Conservation (phyloP, 202 grass and related monocot genomes). For the Panicum hallii region DNA sequence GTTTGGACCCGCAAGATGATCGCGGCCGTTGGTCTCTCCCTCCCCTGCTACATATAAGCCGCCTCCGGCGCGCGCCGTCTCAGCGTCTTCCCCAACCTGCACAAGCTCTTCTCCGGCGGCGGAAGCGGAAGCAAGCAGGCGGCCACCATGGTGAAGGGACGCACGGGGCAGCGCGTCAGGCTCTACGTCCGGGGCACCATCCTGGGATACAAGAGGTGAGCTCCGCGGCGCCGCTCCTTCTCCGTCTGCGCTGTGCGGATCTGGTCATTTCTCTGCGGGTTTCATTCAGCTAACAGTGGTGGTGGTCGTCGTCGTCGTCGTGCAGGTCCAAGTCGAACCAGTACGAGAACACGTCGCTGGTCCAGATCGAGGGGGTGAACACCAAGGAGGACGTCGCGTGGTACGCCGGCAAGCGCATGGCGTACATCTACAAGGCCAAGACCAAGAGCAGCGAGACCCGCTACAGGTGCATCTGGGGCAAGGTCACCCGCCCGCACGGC, state of each 20-base stretch:
- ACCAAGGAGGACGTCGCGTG: slow-evolving; percentile 73
- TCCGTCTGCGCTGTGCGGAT: neutral
- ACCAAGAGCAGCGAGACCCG: slow-evolving; percentile 60
- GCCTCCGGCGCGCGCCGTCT: slow-evolving; percentile 19
- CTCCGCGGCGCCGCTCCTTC: neutral
- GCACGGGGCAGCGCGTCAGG: slow-evolving; percentile 67
- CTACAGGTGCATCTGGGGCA: slow-evolving; percentile 79
- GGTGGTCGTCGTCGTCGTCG: neutral
- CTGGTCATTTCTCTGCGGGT: slow-evolving; percentile 7
- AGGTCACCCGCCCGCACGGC: slow-evolving; percentile 69
- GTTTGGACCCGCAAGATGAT: neutral
- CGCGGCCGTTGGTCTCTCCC: neutral
- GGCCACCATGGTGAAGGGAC: slow-evolving; percentile 72
- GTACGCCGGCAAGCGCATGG: slow-evolving; percentile 73
- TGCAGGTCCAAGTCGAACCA: slow-evolving; percentile 71
- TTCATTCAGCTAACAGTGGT: neutral
- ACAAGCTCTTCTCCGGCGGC: slow-evolving; percentile 41
- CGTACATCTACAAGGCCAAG: slow-evolving; percentile 86
- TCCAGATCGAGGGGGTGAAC: slow-evolving; percentile 78
- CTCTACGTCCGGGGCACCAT: slow-evolving; percentile 80
- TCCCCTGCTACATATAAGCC: slow-evolving; percentile 40
- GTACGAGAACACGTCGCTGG: slow-evolving; percentile 72
- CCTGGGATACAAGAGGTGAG: slow-evolving; percentile 81
- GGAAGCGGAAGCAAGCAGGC: slow-evolving; percentile 25
- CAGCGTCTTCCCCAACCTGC: neutral